Evolutionary conservation across 805 yeast species (phyloP).

Genomic region (Kuraishia ogatae): DNA sequence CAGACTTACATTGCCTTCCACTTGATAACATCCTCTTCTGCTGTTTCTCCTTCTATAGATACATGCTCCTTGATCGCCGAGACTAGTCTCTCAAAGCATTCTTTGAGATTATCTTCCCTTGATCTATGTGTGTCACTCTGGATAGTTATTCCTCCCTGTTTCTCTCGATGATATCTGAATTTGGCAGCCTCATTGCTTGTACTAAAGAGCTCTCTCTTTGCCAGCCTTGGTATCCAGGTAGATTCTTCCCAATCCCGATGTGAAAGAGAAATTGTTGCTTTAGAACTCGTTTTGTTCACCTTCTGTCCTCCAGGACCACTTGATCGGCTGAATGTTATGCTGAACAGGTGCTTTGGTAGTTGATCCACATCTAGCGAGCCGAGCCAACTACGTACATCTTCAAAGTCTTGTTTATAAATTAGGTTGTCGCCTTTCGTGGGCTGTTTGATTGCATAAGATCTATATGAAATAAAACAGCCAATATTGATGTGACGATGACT

Average conservation of each 20-base stretch:
- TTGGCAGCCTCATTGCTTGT: constrained; percentile 10
- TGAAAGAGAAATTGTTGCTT: constrained; percentile 25
- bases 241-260: too few species aligned
- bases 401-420: too few species aligned
- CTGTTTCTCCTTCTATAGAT: constrained; percentile 27
- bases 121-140: constrained; percentile 24
- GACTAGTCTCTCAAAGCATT: constrained; percentile 37
- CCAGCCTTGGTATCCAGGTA: too few species aligned
- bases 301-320: constrained; percentile 58
- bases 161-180: constrained; percentile 26
- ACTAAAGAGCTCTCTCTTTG: too few species aligned
- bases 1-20: constrained; percentile 24
- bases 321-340: constrained; percentile 35
- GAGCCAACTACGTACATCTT: background rate
- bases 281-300: constrained; percentile 49
- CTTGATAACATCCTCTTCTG: constrained; percentile 28
- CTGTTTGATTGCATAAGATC: too few species aligned
- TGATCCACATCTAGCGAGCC: background rate
- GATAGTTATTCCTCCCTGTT: constrained; percentile 29
- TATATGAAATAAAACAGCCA: too few species aligned
- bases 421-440: too few species aligned
- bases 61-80: constrained; percentile 27
- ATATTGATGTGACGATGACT: too few species aligned
- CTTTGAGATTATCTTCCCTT: constrained; percentile 33
- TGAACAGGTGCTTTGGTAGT: constrained; percentile 12